Evolutionary conservation across 768 basidiomycete species (phyloP).

Genomic region (Russula sp.): DNA sequence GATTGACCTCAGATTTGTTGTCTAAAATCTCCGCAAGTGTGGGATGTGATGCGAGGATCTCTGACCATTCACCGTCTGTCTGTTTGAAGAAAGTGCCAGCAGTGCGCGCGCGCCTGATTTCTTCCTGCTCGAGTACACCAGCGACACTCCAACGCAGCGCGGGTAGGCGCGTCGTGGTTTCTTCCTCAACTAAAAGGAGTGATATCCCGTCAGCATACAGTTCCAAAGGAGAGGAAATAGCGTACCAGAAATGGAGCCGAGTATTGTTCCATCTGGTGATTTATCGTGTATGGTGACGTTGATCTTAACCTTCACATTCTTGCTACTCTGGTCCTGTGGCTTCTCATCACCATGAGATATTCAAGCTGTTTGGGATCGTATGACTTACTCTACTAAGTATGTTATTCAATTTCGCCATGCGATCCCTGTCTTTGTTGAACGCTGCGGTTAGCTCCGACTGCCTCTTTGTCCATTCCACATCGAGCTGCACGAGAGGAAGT

Average conservation of each 20-base stretch:
- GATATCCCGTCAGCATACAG: not conserved
- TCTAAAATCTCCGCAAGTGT: not conserved
- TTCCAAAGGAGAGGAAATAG: not conserved
- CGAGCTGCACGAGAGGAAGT: not conserved
- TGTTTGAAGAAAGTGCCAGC: conserved; percentile 1
- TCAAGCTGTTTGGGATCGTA: not conserved
- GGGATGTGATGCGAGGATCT: not conserved
- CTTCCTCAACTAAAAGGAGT: conserved; percentile 2
- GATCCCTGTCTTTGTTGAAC: not conserved
- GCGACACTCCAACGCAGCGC: conserved; percentile 11
- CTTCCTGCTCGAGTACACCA: not conserved
- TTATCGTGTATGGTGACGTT: not conserved
- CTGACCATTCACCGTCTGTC: not conserved
- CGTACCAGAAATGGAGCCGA: not conserved
- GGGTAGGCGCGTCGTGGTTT: not conserved
- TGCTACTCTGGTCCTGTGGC: not conserved
- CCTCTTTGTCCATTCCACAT: not conserved
- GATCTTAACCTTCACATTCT: not conserved
- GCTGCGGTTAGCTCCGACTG: not conserved
- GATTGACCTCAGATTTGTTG: not conserved
- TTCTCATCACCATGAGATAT: not conserved
- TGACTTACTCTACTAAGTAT: not conserved
- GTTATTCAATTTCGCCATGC: not conserved
- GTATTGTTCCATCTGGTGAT: not conserved
- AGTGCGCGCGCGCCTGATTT: conserved; percentile 2